These are phyloP conservation scores for Amphibolis antarctica DNA, from an alignment of 106 monocot species.

Conservation along the genomic window DNA sequence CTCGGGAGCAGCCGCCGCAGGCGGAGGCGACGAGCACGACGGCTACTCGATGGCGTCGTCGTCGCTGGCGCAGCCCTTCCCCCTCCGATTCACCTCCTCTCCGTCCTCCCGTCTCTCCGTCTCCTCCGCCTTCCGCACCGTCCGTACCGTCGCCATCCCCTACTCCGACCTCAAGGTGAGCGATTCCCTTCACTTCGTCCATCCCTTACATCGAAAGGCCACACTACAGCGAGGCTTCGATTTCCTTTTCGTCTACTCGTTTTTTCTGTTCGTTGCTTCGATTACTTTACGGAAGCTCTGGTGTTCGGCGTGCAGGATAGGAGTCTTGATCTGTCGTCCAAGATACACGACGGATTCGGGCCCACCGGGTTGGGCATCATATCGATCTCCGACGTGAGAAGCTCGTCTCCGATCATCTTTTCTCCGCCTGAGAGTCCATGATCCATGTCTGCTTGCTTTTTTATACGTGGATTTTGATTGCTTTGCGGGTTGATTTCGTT, in stretches of 20 bases:
- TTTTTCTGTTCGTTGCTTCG: too few relatives aligned
- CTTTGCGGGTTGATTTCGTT: slow-evolving; percentile 1
- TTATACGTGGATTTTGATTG: too few relatives aligned
- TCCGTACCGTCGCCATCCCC: slow-evolving; percentile 48
- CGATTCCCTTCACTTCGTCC: background rate
- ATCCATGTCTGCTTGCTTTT: background rate
- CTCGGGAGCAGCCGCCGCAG: too few relatives aligned
- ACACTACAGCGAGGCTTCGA: too few relatives aligned
- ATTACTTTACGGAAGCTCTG: too few relatives aligned
- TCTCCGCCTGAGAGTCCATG: background rate
- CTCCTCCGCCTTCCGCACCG: slow-evolving; percentile 3
- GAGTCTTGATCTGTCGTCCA: slow-evolving; percentile 42
- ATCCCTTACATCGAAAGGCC: too few relatives aligned
- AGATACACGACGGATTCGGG: slow-evolving; percentile 76
- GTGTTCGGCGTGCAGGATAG: slow-evolving; percentile 36
- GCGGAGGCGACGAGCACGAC: too few relatives aligned
- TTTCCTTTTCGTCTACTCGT: background rate
- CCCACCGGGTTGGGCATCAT: slow-evolving; percentile 81
- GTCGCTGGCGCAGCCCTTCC: background rate
- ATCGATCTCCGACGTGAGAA: slow-evolving; percentile 54
- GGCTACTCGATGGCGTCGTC: background rate
- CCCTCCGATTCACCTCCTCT: background rate
- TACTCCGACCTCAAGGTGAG: slow-evolving; percentile 70
- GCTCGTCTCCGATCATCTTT: background rate
- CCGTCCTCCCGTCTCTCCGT: background rate